phyloP scores from a whole-genome alignment of 768 basidiomycete genomes.

The Auricularia sp. region DNA sequence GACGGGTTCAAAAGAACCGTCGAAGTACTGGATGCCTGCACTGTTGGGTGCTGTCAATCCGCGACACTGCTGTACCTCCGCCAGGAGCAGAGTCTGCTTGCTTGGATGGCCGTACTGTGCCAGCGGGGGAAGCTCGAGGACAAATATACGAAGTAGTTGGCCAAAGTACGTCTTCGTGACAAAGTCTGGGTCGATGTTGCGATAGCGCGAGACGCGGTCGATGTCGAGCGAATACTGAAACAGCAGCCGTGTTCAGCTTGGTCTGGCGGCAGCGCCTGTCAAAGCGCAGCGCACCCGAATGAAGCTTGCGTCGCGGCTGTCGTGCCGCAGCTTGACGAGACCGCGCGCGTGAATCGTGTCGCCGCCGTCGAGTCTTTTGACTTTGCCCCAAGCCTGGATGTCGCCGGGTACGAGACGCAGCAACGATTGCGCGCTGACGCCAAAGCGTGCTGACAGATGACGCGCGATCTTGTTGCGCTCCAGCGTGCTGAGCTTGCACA shows the following conservation, averaged over 20 bases:
- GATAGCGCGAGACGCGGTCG: background rate
- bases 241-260: slow-evolving; percentile 1
- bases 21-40: no score
- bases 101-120: no score
- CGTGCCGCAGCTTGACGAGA: background rate
- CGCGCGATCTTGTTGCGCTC: slow-evolving; percentile 5
- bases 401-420: slow-evolving; percentile 10
- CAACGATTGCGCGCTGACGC: slow-evolving; percentile 6
- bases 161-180: no score
- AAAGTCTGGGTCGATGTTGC: background rate
- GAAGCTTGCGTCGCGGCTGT: slow-evolving; percentile 11
- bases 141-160: no score
- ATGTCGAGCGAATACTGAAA: slow-evolving; percentile 9
- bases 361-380: slow-evolving; percentile 17
- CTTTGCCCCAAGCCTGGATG: slow-evolving; percentile 18
- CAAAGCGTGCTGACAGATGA: slow-evolving; percentile 6
- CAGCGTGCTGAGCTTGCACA: slow-evolving; percentile 9
- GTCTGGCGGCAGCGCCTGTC: no score
- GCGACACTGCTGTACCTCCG: no score
- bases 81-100: no score
- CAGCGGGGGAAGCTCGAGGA: no score
- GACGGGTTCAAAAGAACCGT: no score
- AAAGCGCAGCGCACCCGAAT: slow-evolving; percentile 11
- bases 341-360: slow-evolving; percentile 13
- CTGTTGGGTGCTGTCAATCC: no score